Conservation (phyloP, 2,329 filamentous ascomycete genomes). For the Pleurostoma richardsiae region DNA sequence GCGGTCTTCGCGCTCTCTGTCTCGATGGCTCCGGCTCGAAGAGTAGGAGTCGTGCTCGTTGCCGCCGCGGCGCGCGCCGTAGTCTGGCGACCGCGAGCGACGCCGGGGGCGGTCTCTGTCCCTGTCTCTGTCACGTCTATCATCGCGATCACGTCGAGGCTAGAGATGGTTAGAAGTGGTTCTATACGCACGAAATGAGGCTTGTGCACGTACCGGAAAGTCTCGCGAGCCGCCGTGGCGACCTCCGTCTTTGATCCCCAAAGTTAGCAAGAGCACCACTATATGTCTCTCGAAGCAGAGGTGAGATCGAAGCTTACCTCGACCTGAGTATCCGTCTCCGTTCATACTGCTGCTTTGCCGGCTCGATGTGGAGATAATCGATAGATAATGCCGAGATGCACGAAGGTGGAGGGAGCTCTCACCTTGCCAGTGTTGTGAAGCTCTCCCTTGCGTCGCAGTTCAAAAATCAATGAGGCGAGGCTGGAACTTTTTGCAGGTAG, state of each 20-base stretch:
- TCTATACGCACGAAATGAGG: not conserved
- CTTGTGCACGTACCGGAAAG: constrained; percentile 40
- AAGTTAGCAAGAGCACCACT: constrained; percentile 17
- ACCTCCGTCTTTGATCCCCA: constrained; percentile 31
- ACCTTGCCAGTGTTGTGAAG: not conserved
- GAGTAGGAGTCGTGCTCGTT: constrained; percentile 77
- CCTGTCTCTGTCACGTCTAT: constrained; percentile 26
- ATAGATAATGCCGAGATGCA: constrained; percentile 6
- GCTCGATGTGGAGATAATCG: not conserved
- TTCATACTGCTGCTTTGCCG: constrained; percentile 60
- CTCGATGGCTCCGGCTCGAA: constrained; percentile 85
- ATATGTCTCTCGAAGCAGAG: not conserved
- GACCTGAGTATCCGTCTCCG: constrained; percentile 75
- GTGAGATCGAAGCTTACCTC: constrained; percentile 49
- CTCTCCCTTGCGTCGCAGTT: not conserved
- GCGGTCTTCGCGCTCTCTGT: constrained; percentile 88
- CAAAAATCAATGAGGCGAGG: constrained; percentile 23
- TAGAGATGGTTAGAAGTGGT: constrained; percentile 11
- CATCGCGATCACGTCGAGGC: constrained; percentile 25
- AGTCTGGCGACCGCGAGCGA: constrained; percentile 82
- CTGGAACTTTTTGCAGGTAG: constrained; percentile 38
- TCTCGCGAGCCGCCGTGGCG: constrained; percentile 49
- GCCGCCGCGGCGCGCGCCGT: constrained; percentile 66
- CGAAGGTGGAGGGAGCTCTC: not conserved
- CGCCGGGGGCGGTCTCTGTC: constrained; percentile 54